Conservation (phyloP, 352 stramenopile genomes). For the Globisporangium polare region DNA sequence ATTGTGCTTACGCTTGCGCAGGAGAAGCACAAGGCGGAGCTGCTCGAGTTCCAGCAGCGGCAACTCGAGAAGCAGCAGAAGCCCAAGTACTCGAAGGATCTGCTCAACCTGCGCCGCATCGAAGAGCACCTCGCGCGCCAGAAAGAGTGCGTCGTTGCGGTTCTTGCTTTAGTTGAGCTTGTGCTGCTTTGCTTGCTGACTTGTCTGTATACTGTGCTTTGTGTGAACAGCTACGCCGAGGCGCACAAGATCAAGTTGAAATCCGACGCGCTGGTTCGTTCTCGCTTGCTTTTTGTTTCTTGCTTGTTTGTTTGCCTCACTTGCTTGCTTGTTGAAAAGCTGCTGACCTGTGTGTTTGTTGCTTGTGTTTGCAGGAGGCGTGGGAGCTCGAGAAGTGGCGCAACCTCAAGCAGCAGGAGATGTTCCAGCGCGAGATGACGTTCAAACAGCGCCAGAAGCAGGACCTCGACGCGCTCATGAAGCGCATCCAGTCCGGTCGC, state of each 20-base stretch:
- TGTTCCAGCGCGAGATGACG: slow-evolving; percentile 92
- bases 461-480: slow-evolving; percentile 92
- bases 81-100: slow-evolving; percentile 93
- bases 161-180: background rate
- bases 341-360: background rate
- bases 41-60: slow-evolving; percentile 92
- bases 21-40: slow-evolving; percentile 81
- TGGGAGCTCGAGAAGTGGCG: slow-evolving; percentile 95
- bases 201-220: background rate
- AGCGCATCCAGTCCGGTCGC: slow-evolving; percentile 91
- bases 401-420: slow-evolving; percentile 93
- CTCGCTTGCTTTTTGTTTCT: background rate
- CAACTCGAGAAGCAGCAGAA: slow-evolving; percentile 90
- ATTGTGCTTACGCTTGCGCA: slow-evolving; percentile 19
- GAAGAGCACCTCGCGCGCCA: slow-evolving; percentile 91
- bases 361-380: slow-evolving; percentile 48
- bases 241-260: slow-evolving; percentile 97
- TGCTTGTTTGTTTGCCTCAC: background rate
- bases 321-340: background rate
- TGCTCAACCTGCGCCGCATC: slow-evolving; percentile 92
- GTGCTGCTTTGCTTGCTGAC: slow-evolving; percentile 2
- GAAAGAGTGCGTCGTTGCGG: slow-evolving; percentile 55
- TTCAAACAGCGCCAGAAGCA: slow-evolving; percentile 94
- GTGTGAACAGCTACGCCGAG: slow-evolving; percentile 79
- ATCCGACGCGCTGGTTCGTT: slow-evolving; percentile 76